Evolutionary conservation across 192 early-diverging fungal genomes (phyloP), one percentile per base, ranked within the genome.

Genomic region (Neocallimastix lanati): DNA sequence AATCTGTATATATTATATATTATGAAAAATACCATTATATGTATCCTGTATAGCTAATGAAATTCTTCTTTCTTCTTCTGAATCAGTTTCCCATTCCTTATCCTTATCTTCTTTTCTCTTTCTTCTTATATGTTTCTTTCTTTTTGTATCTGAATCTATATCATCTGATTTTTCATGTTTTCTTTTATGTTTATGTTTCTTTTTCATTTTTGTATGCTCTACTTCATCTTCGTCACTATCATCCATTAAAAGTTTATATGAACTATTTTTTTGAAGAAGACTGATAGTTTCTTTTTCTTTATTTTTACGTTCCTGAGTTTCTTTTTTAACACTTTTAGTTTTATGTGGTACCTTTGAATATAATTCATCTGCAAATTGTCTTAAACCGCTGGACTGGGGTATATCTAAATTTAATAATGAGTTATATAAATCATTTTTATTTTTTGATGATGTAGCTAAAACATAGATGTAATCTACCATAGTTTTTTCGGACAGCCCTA

Each of bases 161-260:
- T 76, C 79, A 78, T 80, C 80, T 77, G 30, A 78, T 81, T 80
- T 81, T 18, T 81, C 14, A 50, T 79, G 80, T 82, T 80, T 37
- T 85, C 84, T 67, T 38, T 37, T 36, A 25, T 76, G 36, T 67
- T 38, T 67, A 27, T 77, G 29, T 29, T 67, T 82, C 81, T 29
- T 81, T 76, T 30, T 76, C 76, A 29, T 80, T 81, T 67, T 81
- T 30, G 28, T 16, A 37, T 76, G 28, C 30, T 80, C 86, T 82
- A 77, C 40, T 30, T 83, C 84, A 40, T 78, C 83, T 28, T 84
- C 85, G 77, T 89, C 90, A 67, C 85, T 84, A 33, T 86, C 87
- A 58, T 85, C 78, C 50, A 67, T 67, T 67, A 67, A 67, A n/a
- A 67, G 25, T 67, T 67, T 67, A n/a, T 67, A 67, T 4, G 50